These are phyloP conservation scores for Aspergillus awamori DNA, from an alignment of 2,329 filamentous ascomycete species.

Conservation along the genomic window DNA sequence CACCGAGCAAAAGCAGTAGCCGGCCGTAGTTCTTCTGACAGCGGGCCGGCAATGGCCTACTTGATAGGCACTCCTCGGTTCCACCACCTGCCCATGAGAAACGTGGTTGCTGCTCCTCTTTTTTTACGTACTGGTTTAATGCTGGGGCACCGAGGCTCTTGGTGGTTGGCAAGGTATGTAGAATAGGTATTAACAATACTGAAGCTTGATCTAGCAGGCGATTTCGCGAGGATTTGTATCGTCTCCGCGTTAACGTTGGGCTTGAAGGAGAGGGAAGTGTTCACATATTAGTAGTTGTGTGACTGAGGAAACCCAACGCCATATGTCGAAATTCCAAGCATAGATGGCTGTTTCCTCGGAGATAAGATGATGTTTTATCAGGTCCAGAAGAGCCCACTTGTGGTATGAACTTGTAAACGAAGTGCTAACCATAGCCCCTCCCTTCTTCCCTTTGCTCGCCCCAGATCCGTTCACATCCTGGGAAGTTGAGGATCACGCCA, in stretches of 20 bases:
- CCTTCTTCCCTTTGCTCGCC: too few species aligned
- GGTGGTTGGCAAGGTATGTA: not conserved
- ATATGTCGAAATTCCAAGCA: not conserved
- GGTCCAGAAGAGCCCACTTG: not conserved
- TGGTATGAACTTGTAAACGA: not conserved
- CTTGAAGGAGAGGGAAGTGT: not conserved
- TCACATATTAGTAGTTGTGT: not conserved
- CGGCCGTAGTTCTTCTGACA: slow-evolving; percentile 23
- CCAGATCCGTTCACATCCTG: not conserved
- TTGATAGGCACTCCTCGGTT: slow-evolving; percentile 18
- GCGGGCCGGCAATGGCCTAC: slow-evolving; percentile 19
- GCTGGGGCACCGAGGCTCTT: not conserved
- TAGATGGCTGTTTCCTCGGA: not conserved
- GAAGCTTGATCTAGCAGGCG: not conserved
- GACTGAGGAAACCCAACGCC: not conserved
- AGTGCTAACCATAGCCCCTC: not conserved
- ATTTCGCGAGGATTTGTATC: not conserved
- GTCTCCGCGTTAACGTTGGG: not conserved
- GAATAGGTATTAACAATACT: not conserved
- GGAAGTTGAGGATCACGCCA: not conserved
- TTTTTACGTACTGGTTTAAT: not conserved
- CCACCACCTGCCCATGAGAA: slow-evolving; percentile 15
- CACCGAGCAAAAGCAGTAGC: slow-evolving; percentile 7
- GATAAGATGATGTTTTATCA: slow-evolving; percentile 1
- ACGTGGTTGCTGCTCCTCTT: slow-evolving; percentile 11